These are phyloP conservation scores for Symbiodinium pilosum DNA, from an alignment of 73 alveolate species.

Conservation along the genomic window DNA sequence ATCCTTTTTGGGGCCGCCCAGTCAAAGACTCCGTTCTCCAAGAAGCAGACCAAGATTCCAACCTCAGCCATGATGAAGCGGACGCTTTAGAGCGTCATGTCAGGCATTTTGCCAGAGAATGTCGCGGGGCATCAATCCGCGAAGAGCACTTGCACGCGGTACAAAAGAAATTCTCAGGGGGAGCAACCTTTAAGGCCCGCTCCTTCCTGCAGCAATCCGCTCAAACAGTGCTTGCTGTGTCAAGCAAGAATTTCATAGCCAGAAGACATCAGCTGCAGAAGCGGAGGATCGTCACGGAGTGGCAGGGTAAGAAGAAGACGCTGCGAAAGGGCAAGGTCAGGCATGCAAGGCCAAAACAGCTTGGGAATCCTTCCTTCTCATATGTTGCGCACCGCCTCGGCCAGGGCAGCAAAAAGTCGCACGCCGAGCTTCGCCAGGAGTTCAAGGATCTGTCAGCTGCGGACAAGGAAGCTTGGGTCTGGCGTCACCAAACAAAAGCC, in stretches of 20 bases:
- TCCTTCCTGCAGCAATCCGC: not conserved
- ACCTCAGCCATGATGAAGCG: not conserved
- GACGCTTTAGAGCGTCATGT: not conserved
- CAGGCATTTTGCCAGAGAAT: not conserved
- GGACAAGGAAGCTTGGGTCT: not conserved
- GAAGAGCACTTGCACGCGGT: slow-evolving; percentile 14
- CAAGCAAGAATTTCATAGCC: not conserved
- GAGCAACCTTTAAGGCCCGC: not conserved
- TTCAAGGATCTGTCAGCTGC: not conserved
- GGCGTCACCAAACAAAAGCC: not conserved
- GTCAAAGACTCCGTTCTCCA: not conserved
- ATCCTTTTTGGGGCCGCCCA: slow-evolving; percentile 23
- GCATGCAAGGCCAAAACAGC: not conserved
- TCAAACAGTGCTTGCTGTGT: not conserved
- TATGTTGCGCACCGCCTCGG: not conserved
- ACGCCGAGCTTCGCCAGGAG: not conserved
- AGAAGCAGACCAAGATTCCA: not conserved
- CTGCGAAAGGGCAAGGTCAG: not conserved
- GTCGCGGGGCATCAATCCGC: not conserved
- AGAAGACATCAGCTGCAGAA: not conserved
- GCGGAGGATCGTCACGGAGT: not conserved
- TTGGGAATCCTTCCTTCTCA: not conserved
- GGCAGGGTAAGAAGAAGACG: not conserved
- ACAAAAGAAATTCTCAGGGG: slow-evolving; percentile 4
- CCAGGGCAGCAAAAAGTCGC: not conserved